Base-by-base conservation (phyloP, 805 yeast genomes). In the Kazachstania taianensis region DNA sequence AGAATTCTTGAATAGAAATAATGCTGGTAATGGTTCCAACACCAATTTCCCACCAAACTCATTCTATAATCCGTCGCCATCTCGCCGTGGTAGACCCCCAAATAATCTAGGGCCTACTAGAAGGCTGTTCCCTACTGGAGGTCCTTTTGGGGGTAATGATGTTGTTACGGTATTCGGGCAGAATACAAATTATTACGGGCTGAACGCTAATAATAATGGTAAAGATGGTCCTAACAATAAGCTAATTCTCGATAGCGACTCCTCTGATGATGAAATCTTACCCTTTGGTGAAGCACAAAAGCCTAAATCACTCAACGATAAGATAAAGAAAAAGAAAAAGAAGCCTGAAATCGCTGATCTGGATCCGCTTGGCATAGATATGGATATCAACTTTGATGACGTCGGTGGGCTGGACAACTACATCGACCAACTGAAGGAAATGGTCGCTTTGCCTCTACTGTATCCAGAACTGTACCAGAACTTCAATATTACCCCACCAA, bases 131-230 rank as follows among this genome's bases (percentile, higher is more conserved):
- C 94, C 96, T 5, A 89, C 96, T 0, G 85, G 86, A 12, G 98
- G 98, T 0, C 98, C 98, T 2, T 89, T 89, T 66, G 98, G 98
- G 20, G 98, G 98, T 16, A 79, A 89, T 41, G 96, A 89, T 53
- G 94, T 85, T 1, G 71, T 78, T 6, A 80, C 96, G 0, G 63
- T 89, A 20, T 85, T 86, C 57, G 87, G 92, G 5, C 70, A 72
- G 32, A 74, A 75, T 17, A 76, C 83, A 4, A 57, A 60, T 23
- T 51, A 53, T 27, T 55, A 55, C 34, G 49, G 48, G 17, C 35
- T 28, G 12, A 37, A 25, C 27, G 23, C 24, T 20, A 55, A 45
- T 31, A 31, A 30, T 14, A 44, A 46, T 29, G 12, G 12, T n/a
- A n/a, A n/a, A n/a, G 12, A 22, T 22, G 25, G 25, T 9, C 46